phyloP scores from a whole-genome alignment of 31 red algal genomes.

The Endocladia muricata region DNA sequence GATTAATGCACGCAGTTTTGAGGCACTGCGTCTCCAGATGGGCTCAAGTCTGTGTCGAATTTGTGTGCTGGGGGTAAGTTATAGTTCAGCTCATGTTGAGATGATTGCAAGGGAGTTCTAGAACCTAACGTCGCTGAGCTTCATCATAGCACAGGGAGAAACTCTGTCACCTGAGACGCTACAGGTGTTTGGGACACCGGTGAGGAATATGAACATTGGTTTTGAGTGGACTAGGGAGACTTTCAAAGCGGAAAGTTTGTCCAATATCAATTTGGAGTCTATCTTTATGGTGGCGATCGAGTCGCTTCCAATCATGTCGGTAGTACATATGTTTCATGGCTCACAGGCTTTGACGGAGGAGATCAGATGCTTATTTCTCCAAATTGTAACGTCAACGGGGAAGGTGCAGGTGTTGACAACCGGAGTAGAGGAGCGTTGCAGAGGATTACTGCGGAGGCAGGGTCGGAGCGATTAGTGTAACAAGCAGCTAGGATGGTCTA shows the following conservation, averaged over 20 bases:
- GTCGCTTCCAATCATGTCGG: constrained; percentile 20
- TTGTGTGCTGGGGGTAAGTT: constrained; percentile 34
- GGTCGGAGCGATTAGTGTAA: constrained; percentile 22
- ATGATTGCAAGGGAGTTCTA: constrained; percentile 9
- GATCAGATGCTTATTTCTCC: not conserved
- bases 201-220: constrained; percentile 44
- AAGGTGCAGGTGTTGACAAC: not conserved
- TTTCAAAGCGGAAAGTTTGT: constrained; percentile 37
- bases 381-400: not conserved
- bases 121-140: constrained; percentile 29
- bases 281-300: constrained; percentile 48
- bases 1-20: constrained; percentile 19
- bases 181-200: constrained; percentile 31
- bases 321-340: constrained; percentile 1
- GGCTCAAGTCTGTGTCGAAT: constrained; percentile 22
- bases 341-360: constrained; percentile 36
- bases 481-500: constrained; percentile 43
- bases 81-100: constrained; percentile 33
- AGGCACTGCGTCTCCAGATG: constrained; percentile 5
- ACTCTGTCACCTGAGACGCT: constrained; percentile 36
- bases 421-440: not conserved
- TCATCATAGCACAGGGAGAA: constrained; percentile 46
- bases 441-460: not conserved
- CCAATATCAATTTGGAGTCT: constrained; percentile 55
- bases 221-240: constrained; percentile 57